Percentiles rank a stretch among this genome's conserved stretches.
Conservation (phyloP, 2,329 filamentous ascomycete species). For the Beauveria sp. region DNA sequence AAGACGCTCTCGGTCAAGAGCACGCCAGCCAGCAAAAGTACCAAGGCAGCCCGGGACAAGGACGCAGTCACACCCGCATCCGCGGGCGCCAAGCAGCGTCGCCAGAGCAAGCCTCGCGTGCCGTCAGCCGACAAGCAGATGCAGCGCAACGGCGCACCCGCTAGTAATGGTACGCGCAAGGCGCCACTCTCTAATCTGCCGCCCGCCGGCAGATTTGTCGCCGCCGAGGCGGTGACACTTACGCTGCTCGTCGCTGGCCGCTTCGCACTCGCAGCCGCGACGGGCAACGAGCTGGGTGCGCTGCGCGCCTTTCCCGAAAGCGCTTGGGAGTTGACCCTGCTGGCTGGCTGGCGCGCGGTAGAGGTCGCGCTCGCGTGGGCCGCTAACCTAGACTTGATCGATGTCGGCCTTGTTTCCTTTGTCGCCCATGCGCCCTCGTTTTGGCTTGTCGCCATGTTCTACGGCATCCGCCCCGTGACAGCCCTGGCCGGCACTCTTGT, state of each 20-base stretch:
- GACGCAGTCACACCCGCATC: constrained; percentile 4
- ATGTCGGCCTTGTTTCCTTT: constrained; percentile 57
- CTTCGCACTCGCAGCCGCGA: constrained; percentile 61
- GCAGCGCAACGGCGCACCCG: background rate
- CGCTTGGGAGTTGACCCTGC: constrained; percentile 51
- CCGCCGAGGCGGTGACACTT: constrained; percentile 49
- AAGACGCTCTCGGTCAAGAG: background rate
- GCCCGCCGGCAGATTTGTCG: constrained; percentile 39
- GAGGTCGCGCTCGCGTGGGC: constrained; percentile 70
- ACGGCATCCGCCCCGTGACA: constrained; percentile 56
- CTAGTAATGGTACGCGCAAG: background rate
- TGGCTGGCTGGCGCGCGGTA: constrained; percentile 47
- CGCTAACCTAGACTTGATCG: constrained; percentile 64
- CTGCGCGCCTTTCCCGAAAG: constrained; percentile 58
- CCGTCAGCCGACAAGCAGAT: constrained; percentile 1
- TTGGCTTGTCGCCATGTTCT: constrained; percentile 72
- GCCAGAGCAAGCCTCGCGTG: constrained; percentile 6
- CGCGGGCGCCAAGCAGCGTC: constrained; percentile 5
- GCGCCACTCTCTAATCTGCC: background rate
- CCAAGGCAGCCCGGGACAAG: constrained; percentile 6
- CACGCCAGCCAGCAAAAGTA: constrained; percentile 1
- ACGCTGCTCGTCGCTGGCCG: constrained; percentile 58
- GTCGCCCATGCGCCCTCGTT: constrained; percentile 69
- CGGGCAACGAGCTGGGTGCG: constrained; percentile 53
- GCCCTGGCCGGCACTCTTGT: constrained; percentile 56